phyloP scores from a whole-genome alignment of 768 basidiomycete species.

The Fistulinella prunicolor region DNA sequence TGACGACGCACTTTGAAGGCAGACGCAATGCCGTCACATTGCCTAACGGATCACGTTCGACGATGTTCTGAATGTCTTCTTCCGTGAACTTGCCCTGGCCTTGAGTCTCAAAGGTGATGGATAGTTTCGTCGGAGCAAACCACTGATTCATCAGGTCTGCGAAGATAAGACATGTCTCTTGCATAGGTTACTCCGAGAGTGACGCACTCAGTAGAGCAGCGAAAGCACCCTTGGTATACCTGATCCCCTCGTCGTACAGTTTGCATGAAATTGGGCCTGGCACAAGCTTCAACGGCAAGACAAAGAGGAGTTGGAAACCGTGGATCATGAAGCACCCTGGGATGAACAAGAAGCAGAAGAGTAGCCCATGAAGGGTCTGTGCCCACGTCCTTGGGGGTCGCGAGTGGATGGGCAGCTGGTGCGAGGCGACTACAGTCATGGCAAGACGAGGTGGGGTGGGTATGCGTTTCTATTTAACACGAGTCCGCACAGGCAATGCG shows the following conservation, averaged over 20 bases:
- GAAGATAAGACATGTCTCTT: conserved; percentile 2
- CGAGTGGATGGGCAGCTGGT: conserved; percentile 50
- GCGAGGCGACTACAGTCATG: conserved; percentile 25
- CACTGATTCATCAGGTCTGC: conserved; percentile 76
- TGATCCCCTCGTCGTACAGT: conserved; percentile 67
- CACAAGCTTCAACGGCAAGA: conserved; percentile 63
- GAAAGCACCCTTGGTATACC: conserved; percentile 82
- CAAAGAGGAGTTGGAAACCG: conserved; percentile 65
- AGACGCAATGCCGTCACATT: conserved; percentile 59
- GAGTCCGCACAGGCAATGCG: too few species aligned
- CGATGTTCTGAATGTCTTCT: conserved; percentile 56
- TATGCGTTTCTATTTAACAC: too few species aligned
- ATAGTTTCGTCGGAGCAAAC: conserved; percentile 75
- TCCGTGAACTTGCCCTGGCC: conserved; percentile 61
- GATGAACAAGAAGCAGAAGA: conserved; percentile 59
- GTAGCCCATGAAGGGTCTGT: conserved; percentile 45
- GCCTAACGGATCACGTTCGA: conserved; percentile 56
- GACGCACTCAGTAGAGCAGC: conserved; percentile 68
- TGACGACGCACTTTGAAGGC: conserved; percentile 77
- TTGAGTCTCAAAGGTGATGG: conserved; percentile 69
- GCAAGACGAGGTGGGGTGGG: too few species aligned
- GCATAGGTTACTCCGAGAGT: background rate
- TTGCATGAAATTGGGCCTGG: conserved; percentile 54
- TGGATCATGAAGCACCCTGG: conserved; percentile 68
- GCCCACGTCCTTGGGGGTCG: conserved; percentile 56